These are phyloP conservation scores for Russula foetens DNA, from an alignment of 768 basidiomycete species.

Conservation along the genomic window DNA sequence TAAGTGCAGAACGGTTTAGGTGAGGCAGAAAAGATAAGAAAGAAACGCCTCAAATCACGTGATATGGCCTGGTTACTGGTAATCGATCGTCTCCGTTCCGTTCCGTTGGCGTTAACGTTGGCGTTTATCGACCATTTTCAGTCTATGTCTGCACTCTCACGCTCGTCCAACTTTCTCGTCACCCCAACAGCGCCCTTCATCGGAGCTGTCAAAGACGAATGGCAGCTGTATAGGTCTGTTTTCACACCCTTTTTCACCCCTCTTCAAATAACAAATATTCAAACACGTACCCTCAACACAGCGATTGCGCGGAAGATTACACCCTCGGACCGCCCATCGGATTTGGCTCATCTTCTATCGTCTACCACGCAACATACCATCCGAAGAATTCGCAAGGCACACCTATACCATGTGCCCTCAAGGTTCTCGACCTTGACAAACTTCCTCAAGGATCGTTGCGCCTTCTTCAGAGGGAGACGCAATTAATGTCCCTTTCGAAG, in stretches of 20 bases:
- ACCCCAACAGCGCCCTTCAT: slow-evolving; percentile 37
- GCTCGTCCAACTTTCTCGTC: neutral
- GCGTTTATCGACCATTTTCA: neutral
- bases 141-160: neutral
- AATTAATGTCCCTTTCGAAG: slow-evolving; percentile 86
- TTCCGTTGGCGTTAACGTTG: too few relatives aligned
- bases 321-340: slow-evolving; percentile 72
- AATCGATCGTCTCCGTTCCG: neutral
- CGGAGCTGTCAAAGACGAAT: slow-evolving; percentile 78
- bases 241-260: neutral
- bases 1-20: slow-evolving; percentile 26
- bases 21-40: slow-evolving; percentile 4
- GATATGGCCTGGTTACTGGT: too few relatives aligned
- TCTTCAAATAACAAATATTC: neutral
- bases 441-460: slow-evolving; percentile 63
- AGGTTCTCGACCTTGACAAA: slow-evolving; percentile 82
- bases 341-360: slow-evolving; percentile 87
- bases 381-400: slow-evolving; percentile 28
- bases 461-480: slow-evolving; percentile 76
- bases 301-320: slow-evolving; percentile 67
- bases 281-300: too few relatives aligned
- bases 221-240: slow-evolving; percentile 67
- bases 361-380: slow-evolving; percentile 68
- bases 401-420: slow-evolving; percentile 65
- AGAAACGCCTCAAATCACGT: neutral